Evolutionary conservation across 2,329 filamentous ascomycete genomes (phyloP).

Genomic region (Bipolaris sorokiniana): DNA sequence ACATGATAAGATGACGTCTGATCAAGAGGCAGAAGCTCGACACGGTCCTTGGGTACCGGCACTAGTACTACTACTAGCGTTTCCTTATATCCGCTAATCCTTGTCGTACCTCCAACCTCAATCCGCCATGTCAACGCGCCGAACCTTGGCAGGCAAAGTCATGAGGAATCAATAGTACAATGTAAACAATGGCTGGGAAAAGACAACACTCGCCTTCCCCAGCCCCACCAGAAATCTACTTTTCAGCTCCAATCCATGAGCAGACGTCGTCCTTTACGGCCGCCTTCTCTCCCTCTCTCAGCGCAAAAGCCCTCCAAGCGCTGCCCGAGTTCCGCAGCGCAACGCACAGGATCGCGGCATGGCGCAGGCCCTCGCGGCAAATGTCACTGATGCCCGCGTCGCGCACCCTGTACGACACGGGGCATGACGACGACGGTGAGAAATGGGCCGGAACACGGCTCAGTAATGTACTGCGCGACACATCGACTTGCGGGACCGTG

Average conservation of each 20-base stretch:
- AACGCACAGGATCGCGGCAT: conserved; percentile 59
- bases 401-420: conserved; percentile 51
- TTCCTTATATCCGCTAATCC: conserved; percentile 9
- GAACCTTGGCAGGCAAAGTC: background rate
- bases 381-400: conserved; percentile 50
- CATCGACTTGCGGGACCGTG: conserved; percentile 53
- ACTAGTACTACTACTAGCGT: background rate
- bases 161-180: background rate
- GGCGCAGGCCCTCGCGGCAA: conserved; percentile 57
- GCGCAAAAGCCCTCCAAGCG: conserved; percentile 51
- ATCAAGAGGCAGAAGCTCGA: conserved; percentile 2
- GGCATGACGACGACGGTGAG: conserved; percentile 62
- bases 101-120: conserved; percentile 4
- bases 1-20: conserved; percentile 2
- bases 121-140: conserved; percentile 2
- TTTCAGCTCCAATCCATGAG: conserved; percentile 56
- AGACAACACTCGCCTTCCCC: conserved; percentile 32
- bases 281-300: conserved; percentile 55
- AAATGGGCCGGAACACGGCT: conserved; percentile 58
- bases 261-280: conserved; percentile 60
- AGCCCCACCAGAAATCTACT: conserved; percentile 47
- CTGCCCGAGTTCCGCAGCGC: conserved; percentile 54
- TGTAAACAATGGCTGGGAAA: conserved; percentile 40
- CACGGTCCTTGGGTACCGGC: conserved; percentile 15
- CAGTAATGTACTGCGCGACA: conserved; percentile 54